Conservation (phyloP, 208 protist species). For the Angomonas deanei region DNA sequence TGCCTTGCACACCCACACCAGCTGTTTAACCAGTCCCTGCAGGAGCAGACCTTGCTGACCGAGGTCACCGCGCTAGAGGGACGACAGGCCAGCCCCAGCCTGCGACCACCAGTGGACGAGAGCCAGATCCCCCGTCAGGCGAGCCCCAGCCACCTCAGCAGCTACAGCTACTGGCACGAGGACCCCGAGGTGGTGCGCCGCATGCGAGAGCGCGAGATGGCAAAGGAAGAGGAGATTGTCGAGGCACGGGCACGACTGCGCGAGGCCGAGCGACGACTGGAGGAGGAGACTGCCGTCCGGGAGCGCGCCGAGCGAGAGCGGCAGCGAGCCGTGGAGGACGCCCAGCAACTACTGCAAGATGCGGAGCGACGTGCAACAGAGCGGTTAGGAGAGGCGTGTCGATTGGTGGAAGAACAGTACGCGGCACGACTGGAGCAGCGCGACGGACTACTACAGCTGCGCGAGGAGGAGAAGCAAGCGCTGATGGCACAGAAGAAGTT, state of each 20-base stretch:
- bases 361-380: constrained; percentile 41
- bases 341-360: constrained; percentile 31
- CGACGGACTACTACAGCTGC: constrained; percentile 27
- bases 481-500: constrained; percentile 48
- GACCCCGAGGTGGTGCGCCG: constrained; percentile 22
- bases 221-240: constrained; percentile 30
- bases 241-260: constrained; percentile 40
- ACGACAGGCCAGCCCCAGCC: not conserved
- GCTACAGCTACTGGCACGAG: constrained; percentile 1
- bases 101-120: not conserved
- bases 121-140: not conserved
- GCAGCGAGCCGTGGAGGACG: constrained; percentile 15
- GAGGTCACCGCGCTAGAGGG: not conserved
- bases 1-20: not conserved
- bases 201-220: constrained; percentile 18
- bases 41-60: not conserved
- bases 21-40: not conserved
- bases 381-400: constrained; percentile 34
- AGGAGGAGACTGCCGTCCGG: constrained; percentile 34
- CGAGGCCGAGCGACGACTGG: constrained; percentile 51
- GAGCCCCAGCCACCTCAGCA: not conserved
- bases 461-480: constrained; percentile 44
- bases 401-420: constrained; percentile 29
- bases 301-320: constrained; percentile 22
- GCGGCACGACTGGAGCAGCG: constrained; percentile 30